Conservation (phyloP, 2,329 filamentous ascomycete genomes). For the Aspergillus tanneri region DNA sequence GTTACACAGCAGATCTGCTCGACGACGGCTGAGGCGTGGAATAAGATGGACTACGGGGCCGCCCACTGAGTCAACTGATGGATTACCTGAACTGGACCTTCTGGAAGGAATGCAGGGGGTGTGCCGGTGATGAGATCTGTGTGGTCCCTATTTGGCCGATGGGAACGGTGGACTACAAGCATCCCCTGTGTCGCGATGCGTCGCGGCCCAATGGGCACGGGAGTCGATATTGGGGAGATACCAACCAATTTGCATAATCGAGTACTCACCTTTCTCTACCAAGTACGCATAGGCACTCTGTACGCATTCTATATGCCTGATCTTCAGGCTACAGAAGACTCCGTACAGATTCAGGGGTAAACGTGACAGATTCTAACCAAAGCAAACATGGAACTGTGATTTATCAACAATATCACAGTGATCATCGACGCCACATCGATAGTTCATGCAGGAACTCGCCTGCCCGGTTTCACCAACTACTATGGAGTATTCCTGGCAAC, state of each 20-base stretch:
- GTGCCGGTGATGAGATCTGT: conserved; percentile 56
- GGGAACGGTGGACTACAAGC: conserved; percentile 55
- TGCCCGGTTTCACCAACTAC: neutral
- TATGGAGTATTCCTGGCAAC: no score
- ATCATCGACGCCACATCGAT: conserved; percentile 15
- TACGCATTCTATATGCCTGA: no score
- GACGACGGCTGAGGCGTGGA: conserved; percentile 27
- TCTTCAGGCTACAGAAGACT: no score
- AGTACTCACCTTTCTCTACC: no score
- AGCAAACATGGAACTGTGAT: conserved; percentile 2
- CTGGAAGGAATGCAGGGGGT: conserved; percentile 59
- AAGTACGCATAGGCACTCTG: no score
- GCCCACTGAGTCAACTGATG: conserved; percentile 46
- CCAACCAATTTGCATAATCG: no score
- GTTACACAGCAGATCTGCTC: conserved; percentile 36
- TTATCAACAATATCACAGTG: conserved; percentile 4
- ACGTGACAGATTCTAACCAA: neutral
- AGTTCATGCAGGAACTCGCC: conserved; percentile 6
- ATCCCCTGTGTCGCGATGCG: conserved; percentile 46
- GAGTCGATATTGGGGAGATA: conserved; percentile 30
- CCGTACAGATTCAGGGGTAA: neutral
- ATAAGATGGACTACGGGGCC: conserved; percentile 19
- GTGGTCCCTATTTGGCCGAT: conserved; percentile 65
- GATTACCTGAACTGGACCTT: conserved; percentile 57
- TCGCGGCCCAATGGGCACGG: conserved; percentile 22